Percentiles rank a stretch among this genome's conserved stretches.
Conservation (phyloP, 2,329 filamentous ascomycete species). For the Aureobasidium sp. region DNA sequence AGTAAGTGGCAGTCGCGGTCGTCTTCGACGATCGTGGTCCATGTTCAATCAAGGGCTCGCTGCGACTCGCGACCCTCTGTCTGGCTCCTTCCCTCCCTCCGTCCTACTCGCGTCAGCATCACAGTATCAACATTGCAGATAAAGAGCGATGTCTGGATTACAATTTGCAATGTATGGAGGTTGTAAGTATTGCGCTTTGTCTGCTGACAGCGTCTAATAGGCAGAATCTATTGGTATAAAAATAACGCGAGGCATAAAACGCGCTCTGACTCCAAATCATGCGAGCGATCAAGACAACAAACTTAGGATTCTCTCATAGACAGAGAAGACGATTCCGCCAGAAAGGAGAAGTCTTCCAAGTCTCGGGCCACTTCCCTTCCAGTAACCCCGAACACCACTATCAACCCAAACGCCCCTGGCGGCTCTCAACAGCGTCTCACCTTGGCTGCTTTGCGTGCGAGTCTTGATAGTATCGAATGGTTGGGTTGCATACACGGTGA, state of each 20-base stretch:
- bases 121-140: no score
- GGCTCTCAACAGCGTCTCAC: conserved; percentile 24
- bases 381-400: conserved; percentile 84
- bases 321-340: conserved; percentile 97
- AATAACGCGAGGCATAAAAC: no score
- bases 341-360: conserved; percentile 79
- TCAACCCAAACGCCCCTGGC: conserved; percentile 43
- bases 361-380: conserved; percentile 85
- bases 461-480: conserved; percentile 41
- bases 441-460: conserved; percentile 29
- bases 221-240: no score
- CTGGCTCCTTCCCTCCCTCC: no score
- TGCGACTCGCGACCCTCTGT: no score
- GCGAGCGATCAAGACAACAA: neutral
- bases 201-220: no score
- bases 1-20: no score
- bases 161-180: no score
- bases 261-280: neutral
- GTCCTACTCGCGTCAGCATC: no score
- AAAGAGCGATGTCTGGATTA: no score
- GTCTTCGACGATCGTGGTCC: neutral
- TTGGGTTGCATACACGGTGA: conserved; percentile 38
- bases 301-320: conserved; percentile 45
- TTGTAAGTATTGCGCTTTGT: no score
- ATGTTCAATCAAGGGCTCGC: neutral